phyloP scores from a whole-genome alignment of 2,329 filamentous ascomycete species.

The Cladosporium halotolerans region DNA sequence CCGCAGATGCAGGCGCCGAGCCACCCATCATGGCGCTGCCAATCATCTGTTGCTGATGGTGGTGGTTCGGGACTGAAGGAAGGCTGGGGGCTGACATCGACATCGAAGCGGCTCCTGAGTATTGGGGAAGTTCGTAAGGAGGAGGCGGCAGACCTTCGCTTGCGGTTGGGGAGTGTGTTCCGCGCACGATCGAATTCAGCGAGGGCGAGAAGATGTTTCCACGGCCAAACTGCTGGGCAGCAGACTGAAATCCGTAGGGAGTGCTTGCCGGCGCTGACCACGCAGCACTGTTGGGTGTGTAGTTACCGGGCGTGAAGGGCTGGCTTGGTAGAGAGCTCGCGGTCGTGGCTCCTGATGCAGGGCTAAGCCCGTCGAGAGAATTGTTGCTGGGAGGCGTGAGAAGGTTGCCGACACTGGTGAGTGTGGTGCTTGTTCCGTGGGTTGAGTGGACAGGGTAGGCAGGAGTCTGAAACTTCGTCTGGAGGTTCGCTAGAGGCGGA shows the following conservation, averaged over 20 bases:
- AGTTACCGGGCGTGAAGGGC: conserved; percentile 45
- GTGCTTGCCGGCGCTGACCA: conserved; percentile 49
- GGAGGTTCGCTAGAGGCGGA: conserved; percentile 47
- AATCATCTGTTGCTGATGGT: conserved; percentile 39
- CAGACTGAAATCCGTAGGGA: conserved; percentile 47
- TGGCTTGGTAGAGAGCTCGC: conserved; percentile 18
- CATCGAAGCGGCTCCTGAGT: conserved; percentile 47
- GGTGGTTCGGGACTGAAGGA: conserved; percentile 38
- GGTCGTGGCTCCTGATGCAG: conserved; percentile 53
- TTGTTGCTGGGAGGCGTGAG: conserved; percentile 58
- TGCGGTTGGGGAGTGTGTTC: conserved; percentile 53
- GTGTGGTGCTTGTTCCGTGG: conserved; percentile 38
- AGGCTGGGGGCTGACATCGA: conserved; percentile 50
- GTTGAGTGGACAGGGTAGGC: conserved; percentile 31
- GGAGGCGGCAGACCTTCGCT: conserved; percentile 60
- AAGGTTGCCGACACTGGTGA: conserved; percentile 53
- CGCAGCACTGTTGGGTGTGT: conserved; percentile 49
- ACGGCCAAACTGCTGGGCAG: conserved; percentile 42
- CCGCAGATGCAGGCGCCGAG: conserved; percentile 28
- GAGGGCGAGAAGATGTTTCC: conserved; percentile 52
- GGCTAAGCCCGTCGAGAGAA: conserved; percentile 56
- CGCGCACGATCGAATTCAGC: conserved; percentile 48
- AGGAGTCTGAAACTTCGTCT: conserved; percentile 46
- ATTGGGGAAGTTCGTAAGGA: conserved; percentile 61
- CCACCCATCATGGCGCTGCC: conserved; percentile 40